These are phyloP conservation scores for Clonostachys rosea DNA, from an alignment of 2,329 filamentous ascomycete species.

Conservation along the genomic window DNA sequence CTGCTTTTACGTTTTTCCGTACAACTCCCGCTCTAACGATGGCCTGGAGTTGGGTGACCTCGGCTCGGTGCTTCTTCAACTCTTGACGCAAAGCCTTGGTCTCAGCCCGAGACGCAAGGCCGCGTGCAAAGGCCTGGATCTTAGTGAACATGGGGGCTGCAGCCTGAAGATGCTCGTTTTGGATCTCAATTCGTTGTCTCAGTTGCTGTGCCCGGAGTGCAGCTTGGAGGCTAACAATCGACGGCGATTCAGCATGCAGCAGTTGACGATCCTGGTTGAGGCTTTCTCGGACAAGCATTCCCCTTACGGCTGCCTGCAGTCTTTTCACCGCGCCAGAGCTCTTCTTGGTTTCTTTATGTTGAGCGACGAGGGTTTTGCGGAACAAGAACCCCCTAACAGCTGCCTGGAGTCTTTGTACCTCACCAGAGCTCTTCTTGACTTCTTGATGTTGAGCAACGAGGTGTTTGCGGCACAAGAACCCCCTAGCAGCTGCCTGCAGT, in stretches of 20 bases:
- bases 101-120: constrained; percentile 39
- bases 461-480: constrained; percentile 58
- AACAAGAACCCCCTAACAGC: constrained; percentile 62
- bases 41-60: constrained; percentile 43
- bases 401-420: constrained; percentile 59
- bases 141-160: constrained; percentile 45
- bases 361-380: constrained; percentile 50
- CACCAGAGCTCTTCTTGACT: constrained; percentile 43
- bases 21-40: constrained; percentile 50
- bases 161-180: constrained; percentile 45
- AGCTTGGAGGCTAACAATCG: constrained; percentile 58
- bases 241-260: constrained; percentile 44
- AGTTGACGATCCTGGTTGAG: constrained; percentile 47
- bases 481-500: constrained; percentile 64
- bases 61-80: constrained; percentile 34
- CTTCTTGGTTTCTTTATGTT: constrained; percentile 50
- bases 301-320: constrained; percentile 65
- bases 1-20: constrained; percentile 41
- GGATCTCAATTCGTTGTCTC: constrained; percentile 45
- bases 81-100: constrained; percentile 40
- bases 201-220: constrained; percentile 58
- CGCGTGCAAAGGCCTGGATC: constrained; percentile 35
- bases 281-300: constrained; percentile 56
- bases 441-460: constrained; percentile 51
- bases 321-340: constrained; percentile 46